phyloP scores from a whole-genome alignment of 2,329 filamentous ascomycete genomes.

The Cephalotrichum gorgonifer region DNA sequence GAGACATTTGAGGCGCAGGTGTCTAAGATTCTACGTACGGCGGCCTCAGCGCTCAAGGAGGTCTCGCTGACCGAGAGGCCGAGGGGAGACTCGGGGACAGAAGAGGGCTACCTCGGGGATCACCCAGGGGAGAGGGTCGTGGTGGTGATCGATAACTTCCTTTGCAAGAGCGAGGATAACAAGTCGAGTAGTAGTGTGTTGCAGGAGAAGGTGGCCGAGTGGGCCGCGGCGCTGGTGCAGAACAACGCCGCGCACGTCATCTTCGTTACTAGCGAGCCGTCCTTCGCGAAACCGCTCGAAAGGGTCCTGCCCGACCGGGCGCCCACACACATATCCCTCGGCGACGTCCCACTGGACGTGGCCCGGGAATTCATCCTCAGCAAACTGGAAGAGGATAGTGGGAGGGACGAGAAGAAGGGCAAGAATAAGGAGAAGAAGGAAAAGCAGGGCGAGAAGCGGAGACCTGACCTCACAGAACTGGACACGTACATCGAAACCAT shows the following conservation, averaged over 20 bases:
- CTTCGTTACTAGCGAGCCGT: slow-evolving; percentile 82
- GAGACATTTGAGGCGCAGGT: slow-evolving; percentile 86
- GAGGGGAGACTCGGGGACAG: slow-evolving; percentile 43
- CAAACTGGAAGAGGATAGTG: slow-evolving; percentile 50
- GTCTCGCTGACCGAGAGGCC: slow-evolving; percentile 60
- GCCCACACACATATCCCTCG: slow-evolving; percentile 75
- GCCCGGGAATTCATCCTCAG: slow-evolving; percentile 86
- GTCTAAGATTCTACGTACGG: slow-evolving; percentile 80
- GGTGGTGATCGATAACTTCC: slow-evolving; percentile 84
- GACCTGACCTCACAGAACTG: slow-evolving; percentile 53
- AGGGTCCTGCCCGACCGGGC: slow-evolving; percentile 85
- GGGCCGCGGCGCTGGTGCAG: slow-evolving; percentile 77
- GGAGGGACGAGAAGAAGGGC: slow-evolving; percentile 15
- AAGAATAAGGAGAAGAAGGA: slow-evolving; percentile 14
- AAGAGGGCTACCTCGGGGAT: slow-evolving; percentile 82
- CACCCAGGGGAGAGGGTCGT: slow-evolving; percentile 77
- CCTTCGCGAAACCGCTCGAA: slow-evolving; percentile 77
- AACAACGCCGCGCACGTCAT: slow-evolving; percentile 89
- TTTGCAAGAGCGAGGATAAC: slow-evolving; percentile 62
- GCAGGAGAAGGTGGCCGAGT: slow-evolving; percentile 75
- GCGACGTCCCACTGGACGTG: slow-evolving; percentile 76
- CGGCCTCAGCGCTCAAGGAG: slow-evolving; percentile 65
- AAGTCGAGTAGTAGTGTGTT: slow-evolving; percentile 37
- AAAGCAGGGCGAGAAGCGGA: slow-evolving; percentile 9
- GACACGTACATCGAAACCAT: slow-evolving; percentile 73